Percentiles rank a stretch among this genome's conserved stretches.
These are phyloP conservation scores for Fusarium coffeatum DNA, from an alignment of 2,329 filamentous ascomycete genomes.

Conservation along the genomic window DNA sequence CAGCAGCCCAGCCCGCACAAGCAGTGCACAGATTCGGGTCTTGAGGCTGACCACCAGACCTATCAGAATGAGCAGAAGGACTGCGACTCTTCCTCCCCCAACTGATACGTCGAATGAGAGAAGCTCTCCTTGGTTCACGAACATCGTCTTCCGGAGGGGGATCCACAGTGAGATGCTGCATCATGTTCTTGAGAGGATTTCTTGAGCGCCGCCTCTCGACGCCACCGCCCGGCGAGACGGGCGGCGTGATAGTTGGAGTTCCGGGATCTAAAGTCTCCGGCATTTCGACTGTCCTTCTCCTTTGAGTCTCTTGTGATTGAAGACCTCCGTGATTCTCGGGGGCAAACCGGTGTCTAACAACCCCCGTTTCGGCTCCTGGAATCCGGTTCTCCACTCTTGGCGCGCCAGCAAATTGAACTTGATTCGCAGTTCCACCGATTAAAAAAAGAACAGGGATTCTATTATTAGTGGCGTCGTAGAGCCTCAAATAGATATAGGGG, in stretches of 20 bases:
- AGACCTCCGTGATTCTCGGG: slow-evolving; percentile 44
- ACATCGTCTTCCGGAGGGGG: slow-evolving; percentile 46
- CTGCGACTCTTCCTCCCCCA: slow-evolving; percentile 52
- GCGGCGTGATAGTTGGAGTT: slow-evolving; percentile 38
- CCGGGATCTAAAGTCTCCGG: slow-evolving; percentile 47
- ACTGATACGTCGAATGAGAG: slow-evolving; percentile 52
- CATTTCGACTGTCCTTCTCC: slow-evolving; percentile 37
- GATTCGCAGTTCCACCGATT: slow-evolving; percentile 7
- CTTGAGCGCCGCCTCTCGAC: slow-evolving; percentile 50
- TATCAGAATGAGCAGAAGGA: slow-evolving; percentile 51
- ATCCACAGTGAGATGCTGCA: slow-evolving; percentile 54
- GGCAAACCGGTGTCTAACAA: slow-evolving; percentile 35
- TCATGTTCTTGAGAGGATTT: slow-evolving; percentile 53
- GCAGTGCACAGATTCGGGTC: slow-evolving; percentile 49
- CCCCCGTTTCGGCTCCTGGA: slow-evolving; percentile 44
- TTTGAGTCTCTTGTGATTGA: slow-evolving; percentile 5
- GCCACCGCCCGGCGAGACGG: slow-evolving; percentile 39
- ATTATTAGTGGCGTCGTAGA: slow-evolving; percentile 15
- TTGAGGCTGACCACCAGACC: slow-evolving; percentile 43
- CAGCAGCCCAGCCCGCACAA: slow-evolving; percentile 50
- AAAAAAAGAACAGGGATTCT: slow-evolving; percentile 28
- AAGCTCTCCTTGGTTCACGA: slow-evolving; percentile 46
- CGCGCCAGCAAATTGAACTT: slow-evolving; percentile 28
- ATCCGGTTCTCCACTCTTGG: slow-evolving; percentile 46
- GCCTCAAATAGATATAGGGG: slow-evolving; percentile 13